phyloP scores from a whole-genome alignment of 163 green algal species.

The Chloromonas sp. region DNA sequence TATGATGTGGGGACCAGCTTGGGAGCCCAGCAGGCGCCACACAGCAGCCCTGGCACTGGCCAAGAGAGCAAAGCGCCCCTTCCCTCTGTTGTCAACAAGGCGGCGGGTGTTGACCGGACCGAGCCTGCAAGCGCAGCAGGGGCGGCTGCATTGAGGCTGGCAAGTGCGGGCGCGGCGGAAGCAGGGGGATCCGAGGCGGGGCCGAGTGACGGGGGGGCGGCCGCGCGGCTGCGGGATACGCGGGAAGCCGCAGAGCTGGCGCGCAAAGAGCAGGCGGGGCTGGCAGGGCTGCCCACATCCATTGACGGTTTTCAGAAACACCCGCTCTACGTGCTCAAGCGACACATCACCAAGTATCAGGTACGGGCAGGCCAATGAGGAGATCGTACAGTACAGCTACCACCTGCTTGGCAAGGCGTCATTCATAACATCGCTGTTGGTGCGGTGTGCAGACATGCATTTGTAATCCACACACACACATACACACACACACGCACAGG shows the following conservation, averaged over 20 bases:
- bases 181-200: neutral
- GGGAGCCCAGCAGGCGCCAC: too few species aligned
- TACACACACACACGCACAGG: too few species aligned
- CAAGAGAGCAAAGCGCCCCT: too few species aligned
- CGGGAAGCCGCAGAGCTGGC: conserved; percentile 54
- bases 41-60: too few species aligned
- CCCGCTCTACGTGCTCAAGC: conserved; percentile 60
- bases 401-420: too few species aligned
- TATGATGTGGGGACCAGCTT: too few species aligned
- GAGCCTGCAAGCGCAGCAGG: neutral
- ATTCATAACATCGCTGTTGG: too few species aligned
- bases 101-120: too few species aligned
- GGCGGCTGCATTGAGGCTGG: neutral
- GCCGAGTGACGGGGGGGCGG: neutral
- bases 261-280: conserved; percentile 9
- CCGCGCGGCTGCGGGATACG: conserved; percentile 13
- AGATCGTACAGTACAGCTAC: too few species aligned
- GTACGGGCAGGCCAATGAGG: conserved; percentile 8
- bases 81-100: too few species aligned
- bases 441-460: too few species aligned
- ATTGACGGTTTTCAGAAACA: conserved; percentile 70
- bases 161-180: neutral
- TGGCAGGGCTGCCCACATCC: conserved; percentile 46
- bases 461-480: too few species aligned
- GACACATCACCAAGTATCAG: conserved; percentile 67